Evolutionary conservation across 176 grass and related monocot genomes (phyloP).

Genomic region (Oryza glaberrima): DNA sequence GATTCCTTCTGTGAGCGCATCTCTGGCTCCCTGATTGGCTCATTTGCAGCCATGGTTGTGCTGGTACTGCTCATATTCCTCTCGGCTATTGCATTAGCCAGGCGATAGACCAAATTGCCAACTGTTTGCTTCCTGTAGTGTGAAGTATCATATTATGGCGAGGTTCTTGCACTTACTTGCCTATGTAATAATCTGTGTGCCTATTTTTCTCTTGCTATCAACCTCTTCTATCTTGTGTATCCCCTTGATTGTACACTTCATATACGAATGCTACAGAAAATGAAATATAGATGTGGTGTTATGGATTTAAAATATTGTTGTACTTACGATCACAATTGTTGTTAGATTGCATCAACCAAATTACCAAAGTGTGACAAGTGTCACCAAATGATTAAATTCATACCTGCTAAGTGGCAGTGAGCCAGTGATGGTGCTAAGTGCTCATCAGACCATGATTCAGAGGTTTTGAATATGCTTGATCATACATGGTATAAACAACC

Average conservation of each 20-base stretch:
- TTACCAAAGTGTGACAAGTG: not conserved
- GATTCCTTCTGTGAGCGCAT: slow-evolving; percentile 75
- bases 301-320: not conserved
- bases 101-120: slow-evolving; percentile 39
- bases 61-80: slow-evolving; percentile 68
- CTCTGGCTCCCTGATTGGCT: slow-evolving; percentile 76
- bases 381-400: not conserved
- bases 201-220: not conserved
- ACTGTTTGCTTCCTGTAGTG: slow-evolving; percentile 26
- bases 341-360: not conserved
- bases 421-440: not conserved
- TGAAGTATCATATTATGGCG: slow-evolving; percentile 35
- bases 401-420: slow-evolving; percentile 10
- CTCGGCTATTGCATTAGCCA: slow-evolving; percentile 56
- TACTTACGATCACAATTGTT: not conserved
- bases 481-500: not conserved
- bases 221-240: not conserved
- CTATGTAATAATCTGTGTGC: slow-evolving; percentile 25
- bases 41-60: slow-evolving; percentile 63
- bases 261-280: slow-evolving; percentile 15
- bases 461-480: not conserved
- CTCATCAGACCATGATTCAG: not conserved
- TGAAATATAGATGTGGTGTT: slow-evolving; percentile 16
- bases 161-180: slow-evolving; percentile 21
- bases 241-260: slow-evolving; percentile 9